A percentile compares a stretch with the other conserved stretches of the same genome.
Evolutionary conservation across 805 yeast genomes (phyloP).

Genomic region (Sugiyamaella qingdaonensis): DNA sequence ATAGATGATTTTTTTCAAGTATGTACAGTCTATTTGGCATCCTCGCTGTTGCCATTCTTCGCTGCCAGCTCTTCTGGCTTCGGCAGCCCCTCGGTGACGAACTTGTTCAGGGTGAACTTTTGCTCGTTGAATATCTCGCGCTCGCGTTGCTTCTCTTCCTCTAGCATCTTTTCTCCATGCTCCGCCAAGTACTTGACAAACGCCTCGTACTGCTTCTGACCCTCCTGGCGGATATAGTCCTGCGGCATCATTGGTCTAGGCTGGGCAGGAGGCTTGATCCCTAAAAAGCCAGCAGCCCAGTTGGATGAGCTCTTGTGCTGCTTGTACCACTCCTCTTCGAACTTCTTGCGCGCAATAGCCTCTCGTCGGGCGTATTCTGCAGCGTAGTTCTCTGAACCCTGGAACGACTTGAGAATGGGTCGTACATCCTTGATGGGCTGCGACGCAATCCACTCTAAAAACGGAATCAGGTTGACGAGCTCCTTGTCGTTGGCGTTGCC

Average conservation of each 20-base stretch:
- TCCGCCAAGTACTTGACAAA: conserved; percentile 81
- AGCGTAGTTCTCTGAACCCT: conserved; percentile 61
- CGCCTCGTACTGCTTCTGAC: conserved; percentile 80
- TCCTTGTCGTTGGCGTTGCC: conserved; percentile 77
- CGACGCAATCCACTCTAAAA: conserved; percentile 90
- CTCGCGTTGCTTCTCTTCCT: conserved; percentile 44
- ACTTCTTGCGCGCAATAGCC: conserved; percentile 63
- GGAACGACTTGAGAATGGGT: conserved; percentile 73
- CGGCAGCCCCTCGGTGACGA: conserved; percentile 64
- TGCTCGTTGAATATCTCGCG: conserved; percentile 80
- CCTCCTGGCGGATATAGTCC: conserved; percentile 86
- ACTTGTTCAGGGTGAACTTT: conserved; percentile 77
- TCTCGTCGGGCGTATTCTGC: conserved; percentile 82
- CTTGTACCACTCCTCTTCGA: conserved; percentile 37
- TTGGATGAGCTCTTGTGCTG: conserved; percentile 41
- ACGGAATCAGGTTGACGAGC: conserved; percentile 78
- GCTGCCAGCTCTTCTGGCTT: conserved; percentile 34
- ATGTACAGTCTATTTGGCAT: conserved; percentile 1
- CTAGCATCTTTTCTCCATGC: conserved; percentile 55
- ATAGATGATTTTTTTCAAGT: background rate
- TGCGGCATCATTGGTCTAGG: conserved; percentile 70
- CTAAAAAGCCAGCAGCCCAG: conserved; percentile 60
- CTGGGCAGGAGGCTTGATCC: conserved; percentile 50
- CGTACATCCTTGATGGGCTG: conserved; percentile 84
- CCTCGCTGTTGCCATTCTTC: background rate